A percentile compares a stretch with the other conserved stretches of the same genome.
phyloP scores from a whole-genome alignment of 1,284 basidiomycete genomes.

The Naganishia albida region DNA sequence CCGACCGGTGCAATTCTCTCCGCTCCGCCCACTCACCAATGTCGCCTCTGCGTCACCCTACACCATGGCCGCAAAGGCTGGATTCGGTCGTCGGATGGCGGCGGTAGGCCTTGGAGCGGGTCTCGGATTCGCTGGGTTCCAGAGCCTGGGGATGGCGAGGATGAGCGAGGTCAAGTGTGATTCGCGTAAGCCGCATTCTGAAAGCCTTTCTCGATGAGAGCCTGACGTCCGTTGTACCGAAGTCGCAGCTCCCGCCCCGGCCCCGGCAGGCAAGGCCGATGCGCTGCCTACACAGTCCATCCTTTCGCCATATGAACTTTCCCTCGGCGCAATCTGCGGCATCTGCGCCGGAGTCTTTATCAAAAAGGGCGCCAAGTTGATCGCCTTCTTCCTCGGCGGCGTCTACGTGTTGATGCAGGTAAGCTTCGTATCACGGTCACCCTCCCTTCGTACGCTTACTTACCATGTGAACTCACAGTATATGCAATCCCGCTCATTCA shows the following conservation, averaged over 20 bases:
- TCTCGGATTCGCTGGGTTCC: slow-evolving; percentile 7
- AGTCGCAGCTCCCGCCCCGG: slow-evolving; percentile 12
- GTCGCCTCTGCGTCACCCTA: slow-evolving; percentile 6
- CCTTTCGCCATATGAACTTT: slow-evolving; percentile 76
- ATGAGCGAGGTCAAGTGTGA: slow-evolving; percentile 16
- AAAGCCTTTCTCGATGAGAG: background rate
- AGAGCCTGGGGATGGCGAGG: slow-evolving; percentile 15
- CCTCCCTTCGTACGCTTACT: slow-evolving; percentile 3
- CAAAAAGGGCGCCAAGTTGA: slow-evolving; percentile 83
- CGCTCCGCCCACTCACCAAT: slow-evolving; percentile 8
- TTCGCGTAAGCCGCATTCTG: slow-evolving; percentile 13
- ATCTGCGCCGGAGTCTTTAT: slow-evolving; percentile 89
- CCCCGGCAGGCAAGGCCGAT: slow-evolving; percentile 15
- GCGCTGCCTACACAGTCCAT: slow-evolving; percentile 60
- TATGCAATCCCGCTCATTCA: slow-evolving; percentile 66
- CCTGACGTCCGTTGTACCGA: background rate
- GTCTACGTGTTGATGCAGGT: slow-evolving; percentile 85
- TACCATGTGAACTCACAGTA: slow-evolving; percentile 60
- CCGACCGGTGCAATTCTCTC: slow-evolving; percentile 2
- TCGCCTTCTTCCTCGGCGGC: slow-evolving; percentile 82
- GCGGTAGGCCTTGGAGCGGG: slow-evolving; percentile 21
- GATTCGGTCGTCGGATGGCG: slow-evolving; percentile 18
- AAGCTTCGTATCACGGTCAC: slow-evolving; percentile 8
- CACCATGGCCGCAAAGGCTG: slow-evolving; percentile 8
- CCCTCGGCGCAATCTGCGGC: slow-evolving; percentile 83